Evolutionary conservation across 2,329 filamentous ascomycete genomes (phyloP).

Genomic region (Xylariales sp.): DNA sequence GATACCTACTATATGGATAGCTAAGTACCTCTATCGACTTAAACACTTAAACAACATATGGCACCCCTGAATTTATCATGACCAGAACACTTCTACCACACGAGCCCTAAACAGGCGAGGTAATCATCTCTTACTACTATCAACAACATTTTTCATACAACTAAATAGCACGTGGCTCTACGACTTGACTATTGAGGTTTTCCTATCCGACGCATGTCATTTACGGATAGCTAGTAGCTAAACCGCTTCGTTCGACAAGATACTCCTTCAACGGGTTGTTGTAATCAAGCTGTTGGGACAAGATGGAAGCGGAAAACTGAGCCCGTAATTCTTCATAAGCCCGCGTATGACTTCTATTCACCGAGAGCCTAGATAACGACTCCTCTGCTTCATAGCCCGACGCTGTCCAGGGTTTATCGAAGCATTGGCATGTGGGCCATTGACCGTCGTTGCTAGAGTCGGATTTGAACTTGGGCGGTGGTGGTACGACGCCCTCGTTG

Average conservation of each 20-base stretch:
- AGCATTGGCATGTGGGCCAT: constrained; percentile 47
- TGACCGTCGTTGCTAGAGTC: constrained; percentile 38
- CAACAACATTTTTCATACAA: too few species aligned
- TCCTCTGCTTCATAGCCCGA: constrained; percentile 3
- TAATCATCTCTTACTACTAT: too few species aligned
- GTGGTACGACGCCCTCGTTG: constrained; percentile 51
- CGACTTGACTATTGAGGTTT: neutral
- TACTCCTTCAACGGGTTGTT: constrained; percentile 33
- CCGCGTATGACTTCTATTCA: constrained; percentile 20
- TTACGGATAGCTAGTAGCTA: constrained; percentile 12
- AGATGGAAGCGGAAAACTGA: constrained; percentile 25
- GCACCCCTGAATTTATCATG: too few species aligned
- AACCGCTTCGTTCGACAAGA: constrained; percentile 29
- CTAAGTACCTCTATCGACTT: too few species aligned
- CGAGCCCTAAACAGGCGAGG: too few species aligned
- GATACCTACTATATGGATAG: too few species aligned
- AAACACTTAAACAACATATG: too few species aligned
- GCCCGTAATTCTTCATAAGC: constrained; percentile 34
- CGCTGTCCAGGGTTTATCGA: constrained; percentile 46
- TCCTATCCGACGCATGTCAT: neutral
- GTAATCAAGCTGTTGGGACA: constrained; percentile 35
- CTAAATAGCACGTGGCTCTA: neutral
- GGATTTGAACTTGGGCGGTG: constrained; percentile 41
- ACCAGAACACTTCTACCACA: too few species aligned
- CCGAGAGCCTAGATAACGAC: neutral